Evolutionary conservation across 1,284 basidiomycete species (phyloP), one percentile per base, ranked within the genome.

Genomic region (Lignosus rhinocerotis): DNA sequence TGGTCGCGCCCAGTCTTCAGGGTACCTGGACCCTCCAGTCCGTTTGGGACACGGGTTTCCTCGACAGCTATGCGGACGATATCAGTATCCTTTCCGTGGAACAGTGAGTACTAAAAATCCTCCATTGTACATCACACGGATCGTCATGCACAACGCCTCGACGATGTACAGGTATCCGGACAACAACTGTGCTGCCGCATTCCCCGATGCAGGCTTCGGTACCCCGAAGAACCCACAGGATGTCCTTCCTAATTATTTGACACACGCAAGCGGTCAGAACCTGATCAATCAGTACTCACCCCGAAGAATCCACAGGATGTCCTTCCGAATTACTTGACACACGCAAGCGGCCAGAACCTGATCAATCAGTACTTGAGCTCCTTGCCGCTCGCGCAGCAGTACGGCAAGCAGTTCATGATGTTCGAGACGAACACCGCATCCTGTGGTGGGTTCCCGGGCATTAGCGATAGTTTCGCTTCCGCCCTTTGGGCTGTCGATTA

Each of bases 401-500:
- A 55, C 7, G 61, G 66, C 19, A 81, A 81, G 65, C 75, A 78
- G n/a, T 72, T 81, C 62, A 68, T 82, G 48, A 88, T 79, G 75
- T 73, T 83, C 61, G 82, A 84, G 69, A 83, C 80, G 44, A 85
- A 85, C 68, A 80, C 81, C 0, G 83, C 81, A 5, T 79, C 76
- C 42, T 86, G 84, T 69, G 80, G 81, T 62, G 84, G 83, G 30
- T 83, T 85, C 66, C 68, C 76, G 16, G 83, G 83, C 5, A 65
- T 85, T 42, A 80, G 79, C 55, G 78, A 84, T 64, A 77, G 76
- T 31, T 93, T 90, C 66, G 87, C 82, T 2, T 83, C 85, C 0
- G 83, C 88, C 1, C 76, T 93, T 19, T 93, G 92, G 92, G 83
- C 75, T 0, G 59, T 87, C 38, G 88, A 90, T 65, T 88, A 86